Percentiles rank a stretch among this genome's conserved stretches.
Conservation (phyloP, 2,329 filamentous ascomycete genomes). For the Talaromyces sp. region DNA sequence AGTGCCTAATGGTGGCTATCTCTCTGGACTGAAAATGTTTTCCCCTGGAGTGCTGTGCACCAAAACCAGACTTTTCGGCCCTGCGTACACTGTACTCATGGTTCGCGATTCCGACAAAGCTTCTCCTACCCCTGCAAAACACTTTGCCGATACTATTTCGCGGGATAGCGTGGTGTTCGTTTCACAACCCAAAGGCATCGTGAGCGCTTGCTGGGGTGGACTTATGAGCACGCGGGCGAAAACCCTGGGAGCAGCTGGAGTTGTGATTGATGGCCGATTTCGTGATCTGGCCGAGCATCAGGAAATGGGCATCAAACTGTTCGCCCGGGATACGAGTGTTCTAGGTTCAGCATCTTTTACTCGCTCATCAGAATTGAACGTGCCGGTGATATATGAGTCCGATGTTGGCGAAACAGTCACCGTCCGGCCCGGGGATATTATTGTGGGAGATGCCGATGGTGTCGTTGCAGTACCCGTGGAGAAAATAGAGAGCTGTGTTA, state of each 20-base stretch:
- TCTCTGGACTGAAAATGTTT: slow-evolving; percentile 29
- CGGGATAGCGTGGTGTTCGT: slow-evolving; percentile 32
- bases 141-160: slow-evolving; percentile 32
- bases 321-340: slow-evolving; percentile 26
- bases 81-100: slow-evolving; percentile 28
- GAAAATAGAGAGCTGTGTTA: slow-evolving; percentile 24
- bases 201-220: slow-evolving; percentile 34
- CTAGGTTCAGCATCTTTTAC: slow-evolving; percentile 32
- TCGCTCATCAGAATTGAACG: slow-evolving; percentile 28
- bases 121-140: slow-evolving; percentile 23
- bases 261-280: slow-evolving; percentile 36
- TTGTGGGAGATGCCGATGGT: slow-evolving; percentile 24
- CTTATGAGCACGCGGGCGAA: slow-evolving; percentile 34
- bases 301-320: slow-evolving; percentile 23
- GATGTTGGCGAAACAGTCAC: slow-evolving; percentile 17
- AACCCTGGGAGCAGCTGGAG: slow-evolving; percentile 29
- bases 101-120: slow-evolving; percentile 26
- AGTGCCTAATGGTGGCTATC: slow-evolving; percentile 28
- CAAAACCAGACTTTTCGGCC: slow-evolving; percentile 22
- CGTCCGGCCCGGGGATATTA: slow-evolving; percentile 30
- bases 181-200: slow-evolving; percentile 27
- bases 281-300: slow-evolving; percentile 31
- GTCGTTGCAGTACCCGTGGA: slow-evolving; percentile 19
- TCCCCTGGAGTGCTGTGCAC: slow-evolving; percentile 17
- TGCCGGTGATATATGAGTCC: slow-evolving; percentile 25